Percentiles rank a stretch among this genome's conserved stretches.
phyloP scores from a whole-genome alignment of 129 eudicot genomes.

The Flaveria linearis region DNA sequence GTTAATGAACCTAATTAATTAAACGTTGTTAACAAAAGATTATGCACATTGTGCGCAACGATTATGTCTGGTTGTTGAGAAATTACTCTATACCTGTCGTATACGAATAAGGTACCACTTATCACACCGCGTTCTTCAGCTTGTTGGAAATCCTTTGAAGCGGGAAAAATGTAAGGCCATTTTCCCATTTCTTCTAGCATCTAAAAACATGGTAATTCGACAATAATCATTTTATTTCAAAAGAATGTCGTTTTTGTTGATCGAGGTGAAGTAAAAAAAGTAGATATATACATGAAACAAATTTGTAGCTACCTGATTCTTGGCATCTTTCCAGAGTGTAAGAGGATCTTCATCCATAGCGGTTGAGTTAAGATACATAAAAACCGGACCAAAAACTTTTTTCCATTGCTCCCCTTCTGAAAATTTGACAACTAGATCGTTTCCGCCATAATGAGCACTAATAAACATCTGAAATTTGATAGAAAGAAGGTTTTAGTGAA shows the following conservation, averaged over 20 bases:
- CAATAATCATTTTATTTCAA: not conserved
- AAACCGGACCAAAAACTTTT: conserved; percentile 90
- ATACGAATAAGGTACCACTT: conserved; percentile 46
- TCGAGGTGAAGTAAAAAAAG: not conserved
- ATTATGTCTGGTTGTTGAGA: not conserved
- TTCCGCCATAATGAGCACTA: conserved; percentile 79
- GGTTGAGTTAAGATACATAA: conserved; percentile 53
- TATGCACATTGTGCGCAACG: not conserved
- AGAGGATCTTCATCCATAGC: conserved; percentile 38
- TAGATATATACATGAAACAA: not conserved
- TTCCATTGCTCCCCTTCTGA: conserved; percentile 75
- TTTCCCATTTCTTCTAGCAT: conserved; percentile 44
- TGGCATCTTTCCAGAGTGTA: conserved; percentile 72
- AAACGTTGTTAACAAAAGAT: not conserved
- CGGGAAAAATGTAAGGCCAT: conserved; percentile 60
- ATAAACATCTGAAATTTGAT: conserved; percentile 36
- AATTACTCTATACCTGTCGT: conserved; percentile 40
- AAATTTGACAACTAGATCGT: conserved; percentile 59
- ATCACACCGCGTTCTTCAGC: conserved; percentile 45
- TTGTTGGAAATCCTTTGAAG: conserved; percentile 45
- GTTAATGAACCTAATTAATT: conserved; percentile 39
- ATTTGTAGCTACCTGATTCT: conserved; percentile 42
- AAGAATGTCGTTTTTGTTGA: not conserved
- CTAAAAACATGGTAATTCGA: conserved; percentile 13
- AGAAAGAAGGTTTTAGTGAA: not conserved